phyloP scores from a whole-genome alignment of 169 alveolate species.

The Besnoitia besnoiti region DNA sequence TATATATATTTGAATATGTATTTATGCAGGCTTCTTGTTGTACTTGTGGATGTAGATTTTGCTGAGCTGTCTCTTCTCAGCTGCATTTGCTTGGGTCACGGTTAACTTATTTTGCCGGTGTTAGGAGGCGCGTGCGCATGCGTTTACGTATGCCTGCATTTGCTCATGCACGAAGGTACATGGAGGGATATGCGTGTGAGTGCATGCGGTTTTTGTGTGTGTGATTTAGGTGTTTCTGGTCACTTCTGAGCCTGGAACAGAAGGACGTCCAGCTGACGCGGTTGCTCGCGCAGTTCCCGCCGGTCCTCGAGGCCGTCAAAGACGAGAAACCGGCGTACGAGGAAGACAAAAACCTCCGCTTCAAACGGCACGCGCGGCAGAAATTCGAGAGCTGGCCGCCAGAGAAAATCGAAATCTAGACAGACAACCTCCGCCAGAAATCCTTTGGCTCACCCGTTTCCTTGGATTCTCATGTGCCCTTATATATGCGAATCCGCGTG shows the following conservation, averaged over 20 bases:
- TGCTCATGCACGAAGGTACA: not conserved
- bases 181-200: too few relatives aligned
- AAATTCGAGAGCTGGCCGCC: conserved; percentile 86
- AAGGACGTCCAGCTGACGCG: conserved; percentile 80
- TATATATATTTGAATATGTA: too few relatives aligned
- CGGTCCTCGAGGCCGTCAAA: not conserved
- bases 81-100: too few relatives aligned
- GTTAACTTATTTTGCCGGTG: too few relatives aligned
- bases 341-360: conserved; percentile 4
- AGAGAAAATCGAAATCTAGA: conserved; percentile 79
- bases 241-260: conserved; percentile 72
- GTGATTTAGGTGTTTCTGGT: conserved; percentile 77
- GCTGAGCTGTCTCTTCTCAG: too few relatives aligned
- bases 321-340: not conserved
- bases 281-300: conserved; percentile 43
- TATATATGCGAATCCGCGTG: too few relatives aligned
- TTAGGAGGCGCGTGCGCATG: too few relatives aligned
- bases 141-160: not conserved
- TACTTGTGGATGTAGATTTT: too few relatives aligned
- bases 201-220: not conserved
- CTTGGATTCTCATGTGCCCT: not conserved
- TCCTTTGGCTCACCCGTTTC: not conserved
- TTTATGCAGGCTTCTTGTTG: too few relatives aligned
- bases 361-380: conserved; percentile 79
- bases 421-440: not conserved